Evolutionary conservation across 805 yeast genomes (phyloP), one percentile per base, ranked within the genome.

Genomic region (Lachancea kluyveri): DNA sequence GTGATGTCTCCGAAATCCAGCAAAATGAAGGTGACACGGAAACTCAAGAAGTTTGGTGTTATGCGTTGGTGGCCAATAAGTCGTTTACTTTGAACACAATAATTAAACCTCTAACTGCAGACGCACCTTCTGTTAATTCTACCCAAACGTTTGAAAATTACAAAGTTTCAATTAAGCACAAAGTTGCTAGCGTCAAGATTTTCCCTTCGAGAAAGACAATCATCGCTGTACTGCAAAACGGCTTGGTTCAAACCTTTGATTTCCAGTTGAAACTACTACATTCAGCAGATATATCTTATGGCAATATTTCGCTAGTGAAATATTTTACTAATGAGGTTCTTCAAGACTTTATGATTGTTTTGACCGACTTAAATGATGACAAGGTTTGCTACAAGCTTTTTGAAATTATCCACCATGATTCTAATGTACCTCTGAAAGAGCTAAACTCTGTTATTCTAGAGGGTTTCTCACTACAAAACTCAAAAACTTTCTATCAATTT

Each of bases 201-300:
- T 31, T 39, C 11, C 28, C 31, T 2, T 33, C 32, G 38, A 40
- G 30, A 17, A 41, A 39, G 17, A 38, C 34, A n/a, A 46, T 55
- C 10, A 33, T 46, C 11, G 48, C 39, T 2, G 46, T 53, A 4
- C 43, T 56, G 15, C 37, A 48, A 31, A 46, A 43, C 30, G 63
- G 63, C 11, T 35, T 49, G 11, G 41, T 58, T 17, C 54, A 52
- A 32, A 35, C 50, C 10, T 56, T 43, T 36, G 52, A 49, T 21
- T 39, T 38, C 15, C 33, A 45, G n/a, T 35, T 51, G 31, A 50
- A 43, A 30, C 30, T 50, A n/a, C 34, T 45, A 14, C 35, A 40
- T 24, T 47, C 53, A 3, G 20, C 40, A 12, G 45, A 50, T 17
- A 40, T 45, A 7, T 40, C 50, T 2, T 52, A 52, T 30, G 40